Evolutionary conservation across 2,329 filamentous ascomycete genomes (phyloP).

Genomic region (Beauveria brongniartii): DNA sequence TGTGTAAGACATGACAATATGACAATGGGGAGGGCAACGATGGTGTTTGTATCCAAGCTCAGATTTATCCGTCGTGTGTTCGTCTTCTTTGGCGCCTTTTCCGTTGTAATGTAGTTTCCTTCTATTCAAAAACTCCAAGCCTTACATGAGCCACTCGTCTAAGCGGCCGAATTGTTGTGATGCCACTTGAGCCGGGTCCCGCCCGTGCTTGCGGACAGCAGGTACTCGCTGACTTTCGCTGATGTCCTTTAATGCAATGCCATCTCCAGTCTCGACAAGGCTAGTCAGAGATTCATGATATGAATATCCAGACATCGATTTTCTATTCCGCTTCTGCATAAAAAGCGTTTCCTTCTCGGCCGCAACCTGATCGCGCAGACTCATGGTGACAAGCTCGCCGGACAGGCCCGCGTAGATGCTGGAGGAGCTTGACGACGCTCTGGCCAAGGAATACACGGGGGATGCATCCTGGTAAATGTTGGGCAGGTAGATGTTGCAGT

Average conservation of each 20-base stretch:
- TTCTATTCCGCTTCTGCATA: not conserved
- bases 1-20: not conserved
- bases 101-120: not conserved
- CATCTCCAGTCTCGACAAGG: constrained; percentile 8
- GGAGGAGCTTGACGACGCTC: constrained; percentile 29
- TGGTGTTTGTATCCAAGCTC: not conserved
- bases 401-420: constrained; percentile 36
- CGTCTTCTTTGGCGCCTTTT: not conserved
- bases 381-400: constrained; percentile 32
- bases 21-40: not conserved
- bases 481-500: constrained; percentile 31
- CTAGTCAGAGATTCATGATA: constrained; percentile 6
- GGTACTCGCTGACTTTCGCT: constrained; percentile 7
- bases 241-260: constrained; percentile 4
- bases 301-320: not conserved
- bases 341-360: not conserved
- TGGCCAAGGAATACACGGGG: constrained; percentile 32
- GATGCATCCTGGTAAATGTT: constrained; percentile 15
- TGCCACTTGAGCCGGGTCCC: not conserved
- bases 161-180: not conserved
- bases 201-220: constrained; percentile 3
- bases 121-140: not conserved
- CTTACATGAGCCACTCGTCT: constrained; percentile 6
- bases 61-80: no score
- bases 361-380: constrained; percentile 4